Evolutionary conservation across 306 rosid genomes (phyloP).

Genomic region (Vicia sativa): DNA sequence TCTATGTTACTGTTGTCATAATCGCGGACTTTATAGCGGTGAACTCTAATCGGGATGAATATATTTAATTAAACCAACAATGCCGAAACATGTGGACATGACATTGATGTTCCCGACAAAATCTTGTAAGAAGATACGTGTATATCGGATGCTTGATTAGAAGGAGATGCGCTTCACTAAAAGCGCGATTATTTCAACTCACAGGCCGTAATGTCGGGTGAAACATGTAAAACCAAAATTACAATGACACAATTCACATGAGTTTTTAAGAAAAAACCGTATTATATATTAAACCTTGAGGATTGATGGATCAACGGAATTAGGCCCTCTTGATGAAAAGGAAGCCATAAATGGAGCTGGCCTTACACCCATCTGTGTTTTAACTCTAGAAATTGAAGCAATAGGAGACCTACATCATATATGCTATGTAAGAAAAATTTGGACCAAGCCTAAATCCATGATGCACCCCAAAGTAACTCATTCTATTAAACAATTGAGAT

Average conservation of each 20-base stretch:
- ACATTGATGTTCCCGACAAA: conserved; percentile 48
- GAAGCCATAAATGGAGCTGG: conserved; percentile 46
- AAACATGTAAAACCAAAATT: conserved; percentile 6
- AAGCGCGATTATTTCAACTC: conserved; percentile 56
- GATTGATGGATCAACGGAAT: conserved; percentile 37
- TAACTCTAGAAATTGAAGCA: conserved; percentile 51
- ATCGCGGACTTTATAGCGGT: conserved; percentile 68
- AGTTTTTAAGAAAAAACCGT: neutral
- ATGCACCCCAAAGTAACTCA: no score
- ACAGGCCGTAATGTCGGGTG: conserved; percentile 61
- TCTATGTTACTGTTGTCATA: conserved; percentile 49
- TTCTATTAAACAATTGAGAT: no score
- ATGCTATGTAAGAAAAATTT: neutral
- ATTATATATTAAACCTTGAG: conserved; percentile 33
- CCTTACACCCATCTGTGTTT: conserved; percentile 43
- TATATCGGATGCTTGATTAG: neutral
- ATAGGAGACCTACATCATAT: conserved; percentile 47
- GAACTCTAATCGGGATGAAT: conserved; percentile 67
- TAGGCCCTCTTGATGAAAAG: conserved; percentile 45
- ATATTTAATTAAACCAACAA: conserved; percentile 54
- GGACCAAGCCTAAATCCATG: no score
- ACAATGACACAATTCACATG: neutral
- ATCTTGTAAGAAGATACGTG: conserved; percentile 31
- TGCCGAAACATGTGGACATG: conserved; percentile 70
- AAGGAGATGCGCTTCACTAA: conserved; percentile 22